Base-by-base conservation (phyloP, 495 filamentous ascomycete species). In the Tetracladium marchalianum region DNA sequence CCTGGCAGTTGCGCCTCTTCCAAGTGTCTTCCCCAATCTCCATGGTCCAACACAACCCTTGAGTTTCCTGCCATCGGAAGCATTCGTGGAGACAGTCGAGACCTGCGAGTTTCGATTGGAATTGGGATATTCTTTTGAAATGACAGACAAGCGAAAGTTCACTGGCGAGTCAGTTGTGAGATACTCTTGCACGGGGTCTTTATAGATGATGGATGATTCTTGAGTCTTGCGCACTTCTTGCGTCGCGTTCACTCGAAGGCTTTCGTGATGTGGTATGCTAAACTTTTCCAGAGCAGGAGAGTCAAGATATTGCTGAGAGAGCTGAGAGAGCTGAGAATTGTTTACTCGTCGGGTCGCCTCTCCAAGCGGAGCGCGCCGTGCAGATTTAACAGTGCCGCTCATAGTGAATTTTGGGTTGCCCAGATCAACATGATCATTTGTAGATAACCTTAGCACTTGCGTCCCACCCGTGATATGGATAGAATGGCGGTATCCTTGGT, bases 1-100 rank as follows among this genome's bases (percentile, higher is more conserved):
- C 5, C 85, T 73, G 2, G 85, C 88, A 44, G 85, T 89, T 0
- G 88, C 81, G 7, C 92, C 92, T 47, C 82, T 79, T 0, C 92
- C 92, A 39, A 98, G 68, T 0, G 82, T 90, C 58, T 78, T 83
- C 7, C 92, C 92, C 13, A 98, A 66, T 41, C 86, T 74, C 93
- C 93, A 98, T 55, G 90, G 89, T 1, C 90, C 90, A 43, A 78
- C 82, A 51, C 84, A 79, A 8, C 80, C 84, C 60, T 95, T 95
- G 38, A 80, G 67, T 43, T 77, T 73, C 22, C 75, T 68, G 52
- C 76, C 75, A 31, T 71, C 57, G 11, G 80, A 82, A 3, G 73
- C 59, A 41, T 68, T 75, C 13, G 78, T 81, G 0, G 84, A 88
- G 0, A 71, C 65, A 3, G 78, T 80, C 0, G 87, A 90, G 12